These are phyloP conservation scores for Talaromyces islandicus DNA, from an alignment of 2,329 filamentous ascomycete species.

Conservation along the genomic window DNA sequence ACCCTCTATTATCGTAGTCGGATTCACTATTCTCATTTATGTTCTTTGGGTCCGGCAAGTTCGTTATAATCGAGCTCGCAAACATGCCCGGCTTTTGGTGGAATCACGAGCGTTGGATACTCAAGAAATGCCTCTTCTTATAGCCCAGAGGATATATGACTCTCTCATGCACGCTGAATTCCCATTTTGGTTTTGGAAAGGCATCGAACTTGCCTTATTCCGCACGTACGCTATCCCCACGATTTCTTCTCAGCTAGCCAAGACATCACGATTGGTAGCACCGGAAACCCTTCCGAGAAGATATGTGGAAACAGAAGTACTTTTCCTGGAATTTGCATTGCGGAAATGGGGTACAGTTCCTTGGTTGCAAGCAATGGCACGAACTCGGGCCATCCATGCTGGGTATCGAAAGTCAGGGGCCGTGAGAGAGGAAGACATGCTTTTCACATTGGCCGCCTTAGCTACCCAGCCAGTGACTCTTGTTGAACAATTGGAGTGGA, in stretches of 20 bases:
- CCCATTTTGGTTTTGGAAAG: slow-evolving; percentile 45
- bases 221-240: slow-evolving; percentile 54
- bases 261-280: slow-evolving; percentile 44
- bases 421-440: slow-evolving; percentile 58
- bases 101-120: neutral
- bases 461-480: slow-evolving; percentile 60
- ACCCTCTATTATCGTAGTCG: neutral
- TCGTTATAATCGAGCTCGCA: neutral
- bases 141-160: neutral
- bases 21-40: neutral
- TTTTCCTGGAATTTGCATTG: slow-evolving; percentile 45
- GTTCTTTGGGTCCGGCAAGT: neutral
- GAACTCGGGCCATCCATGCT: slow-evolving; percentile 59
- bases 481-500: slow-evolving; percentile 64
- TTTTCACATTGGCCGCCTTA: slow-evolving; percentile 62
- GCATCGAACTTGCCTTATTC: slow-evolving; percentile 55
- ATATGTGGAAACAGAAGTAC: slow-evolving; percentile 46
- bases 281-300: slow-evolving; percentile 40
- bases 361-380: slow-evolving; percentile 47
- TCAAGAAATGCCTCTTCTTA: neutral
- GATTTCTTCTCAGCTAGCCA: slow-evolving; percentile 46
- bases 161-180: slow-evolving; percentile 40
- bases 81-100: neutral
- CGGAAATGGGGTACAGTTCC: slow-evolving; percentile 41
- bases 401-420: slow-evolving; percentile 52